phyloP scores from a whole-genome alignment of 768 basidiomycete species.

The Lactarius tabidus region DNA sequence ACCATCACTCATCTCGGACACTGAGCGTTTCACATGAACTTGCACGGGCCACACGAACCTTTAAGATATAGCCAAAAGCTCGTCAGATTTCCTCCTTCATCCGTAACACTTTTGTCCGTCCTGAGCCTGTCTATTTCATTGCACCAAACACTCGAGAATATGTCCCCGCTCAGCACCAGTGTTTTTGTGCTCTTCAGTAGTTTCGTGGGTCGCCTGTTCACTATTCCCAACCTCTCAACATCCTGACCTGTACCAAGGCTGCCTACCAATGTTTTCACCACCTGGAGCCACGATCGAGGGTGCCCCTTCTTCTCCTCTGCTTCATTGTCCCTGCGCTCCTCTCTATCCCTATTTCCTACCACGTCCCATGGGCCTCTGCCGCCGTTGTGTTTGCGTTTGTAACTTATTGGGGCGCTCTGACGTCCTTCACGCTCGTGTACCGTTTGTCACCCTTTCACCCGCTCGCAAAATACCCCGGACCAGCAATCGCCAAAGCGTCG shows the following conservation, averaged over 20 bases:
- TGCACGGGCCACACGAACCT: too few relatives aligned
- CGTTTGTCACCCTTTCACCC: slow-evolving; percentile 1
- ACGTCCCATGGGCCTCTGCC: not conserved
- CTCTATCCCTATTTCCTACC: not conserved
- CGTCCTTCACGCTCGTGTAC: not conserved
- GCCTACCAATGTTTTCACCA: not conserved
- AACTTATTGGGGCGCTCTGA: not conserved
- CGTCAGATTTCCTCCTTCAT: too few relatives aligned
- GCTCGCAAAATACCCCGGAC: slow-evolving; percentile 35
- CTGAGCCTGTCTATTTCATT: not conserved
- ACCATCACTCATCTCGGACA: too few relatives aligned
- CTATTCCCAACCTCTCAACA: not conserved
- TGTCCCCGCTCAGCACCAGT: not conserved
- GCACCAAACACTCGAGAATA: not conserved
- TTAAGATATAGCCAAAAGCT: too few relatives aligned
- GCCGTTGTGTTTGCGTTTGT: not conserved
- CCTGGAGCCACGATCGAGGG: not conserved
- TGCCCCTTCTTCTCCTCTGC: not conserved
- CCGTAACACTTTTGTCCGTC: not conserved
- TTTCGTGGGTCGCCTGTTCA: not conserved
- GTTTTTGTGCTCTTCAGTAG: not conserved
- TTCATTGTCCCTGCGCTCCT: not conserved
- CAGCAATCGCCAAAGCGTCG: slow-evolving; percentile 29
- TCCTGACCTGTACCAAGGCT: not conserved
- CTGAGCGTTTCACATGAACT: too few relatives aligned